These are phyloP conservation scores for Globomyces pollinis-pini DNA, from an alignment of 192 early-diverging fungal species.

Conservation along the genomic window DNA sequence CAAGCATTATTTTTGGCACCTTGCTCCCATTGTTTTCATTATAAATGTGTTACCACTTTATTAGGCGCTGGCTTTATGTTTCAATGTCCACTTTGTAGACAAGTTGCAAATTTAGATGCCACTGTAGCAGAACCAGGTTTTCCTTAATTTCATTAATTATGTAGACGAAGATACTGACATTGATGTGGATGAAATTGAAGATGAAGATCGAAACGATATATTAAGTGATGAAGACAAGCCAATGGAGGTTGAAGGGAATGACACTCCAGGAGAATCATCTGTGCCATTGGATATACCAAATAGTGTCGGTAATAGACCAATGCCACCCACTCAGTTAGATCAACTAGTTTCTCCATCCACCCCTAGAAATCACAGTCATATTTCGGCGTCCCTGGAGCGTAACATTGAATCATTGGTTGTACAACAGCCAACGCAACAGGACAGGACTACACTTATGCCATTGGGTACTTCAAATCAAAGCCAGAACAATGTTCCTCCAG, in stretches of 20 bases:
- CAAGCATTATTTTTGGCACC: slow-evolving; percentile 89
- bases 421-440: too few species aligned
- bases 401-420: too few species aligned
- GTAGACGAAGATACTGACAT: slow-evolving; percentile 2
- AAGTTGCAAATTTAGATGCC: slow-evolving; percentile 84
- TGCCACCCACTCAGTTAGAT: not conserved
- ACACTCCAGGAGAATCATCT: not conserved
- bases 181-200: slow-evolving; percentile 9
- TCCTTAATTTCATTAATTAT: too few species aligned
- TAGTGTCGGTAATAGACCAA: not conserved
- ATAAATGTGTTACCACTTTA: slow-evolving; percentile 83
- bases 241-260: too few species aligned
- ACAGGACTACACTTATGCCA: too few species aligned
- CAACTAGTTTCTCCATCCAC: not conserved
- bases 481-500: too few species aligned
- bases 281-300: slow-evolving; percentile 4
- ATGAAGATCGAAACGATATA: not conserved
- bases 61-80: slow-evolving; percentile 66
- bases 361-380: not conserved
- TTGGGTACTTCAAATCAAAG: too few species aligned
- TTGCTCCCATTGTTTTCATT: slow-evolving; percentile 90
- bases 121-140: slow-evolving; percentile 60
- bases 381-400: too few species aligned
- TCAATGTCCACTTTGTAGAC: slow-evolving; percentile 84
- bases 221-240: not conserved